Evolutionary conservation across 352 stramenopile genomes (phyloP), one percentile per base, ranked within the genome.

Genomic region (Phytophthora europaea): DNA sequence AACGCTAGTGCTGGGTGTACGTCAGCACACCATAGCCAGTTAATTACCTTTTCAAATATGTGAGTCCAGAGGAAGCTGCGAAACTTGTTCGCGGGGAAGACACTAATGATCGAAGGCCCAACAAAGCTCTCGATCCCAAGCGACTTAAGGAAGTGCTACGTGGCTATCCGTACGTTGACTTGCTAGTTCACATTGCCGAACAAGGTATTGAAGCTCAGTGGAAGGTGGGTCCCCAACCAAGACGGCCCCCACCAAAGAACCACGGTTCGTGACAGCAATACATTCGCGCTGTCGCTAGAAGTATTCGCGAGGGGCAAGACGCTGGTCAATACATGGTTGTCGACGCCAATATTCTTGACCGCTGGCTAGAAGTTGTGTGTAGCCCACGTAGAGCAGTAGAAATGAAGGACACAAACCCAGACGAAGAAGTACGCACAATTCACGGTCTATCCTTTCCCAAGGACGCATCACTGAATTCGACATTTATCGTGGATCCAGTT

Each of bases 241-340:
- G 18, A 13, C 10, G 51, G 18, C 58, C 52, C 1, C 48, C 65
- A 7, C 20, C 50, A 0, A 64, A 53, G n/a, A 73, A 68, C 16
- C 66, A 73, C 18, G 58, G 40, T 0, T 73, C 43, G 6, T 67
- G 58, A 10, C 3, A 18, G 2, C 33, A 51, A 3, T 59, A 73
- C 12, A 7, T 73, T 2, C 28, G 36, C 4, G 70, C 63, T 5
- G 54, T 73, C 0, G 67, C 58, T 0, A 54, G 20, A 20, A 70
- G 23, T 3, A 31, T 77, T 4, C 70, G 64, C 2, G 40, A 63
- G 31, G 70, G 64, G 0, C 64, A 77, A 59, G 53, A 73, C 22
- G 45, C 40, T 15, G 52, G 53, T 0, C 70, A 77, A 34, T 73
- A 77, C 23, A 65, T 73, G 22, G 36, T 77, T 0, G 58, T 73